Conservation (phyloP, 306 rosid species). For the Malus fusca region DNA sequence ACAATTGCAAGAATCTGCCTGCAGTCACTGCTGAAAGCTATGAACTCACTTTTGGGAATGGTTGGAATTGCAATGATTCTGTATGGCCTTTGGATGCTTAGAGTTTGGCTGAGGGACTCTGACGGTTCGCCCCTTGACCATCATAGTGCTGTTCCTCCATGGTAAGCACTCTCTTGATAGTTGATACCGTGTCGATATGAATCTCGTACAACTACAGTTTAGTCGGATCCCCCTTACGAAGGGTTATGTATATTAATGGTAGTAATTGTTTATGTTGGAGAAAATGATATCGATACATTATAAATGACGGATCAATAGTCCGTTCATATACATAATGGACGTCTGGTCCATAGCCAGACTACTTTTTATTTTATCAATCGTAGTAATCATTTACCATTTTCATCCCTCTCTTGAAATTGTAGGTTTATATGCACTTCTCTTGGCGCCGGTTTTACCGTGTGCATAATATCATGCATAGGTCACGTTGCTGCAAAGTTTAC, state of each 20-base stretch:
- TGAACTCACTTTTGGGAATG: constrained; percentile 30
- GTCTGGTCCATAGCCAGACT: too few species aligned
- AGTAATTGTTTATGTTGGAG: too few species aligned
- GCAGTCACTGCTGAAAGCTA: constrained; percentile 20
- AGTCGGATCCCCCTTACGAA: not conserved
- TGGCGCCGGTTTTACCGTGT: constrained; percentile 24
- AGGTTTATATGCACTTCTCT: constrained; percentile 26
- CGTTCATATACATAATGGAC: too few species aligned
- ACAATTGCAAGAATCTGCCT: constrained; percentile 15
- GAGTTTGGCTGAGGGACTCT: constrained; percentile 34
- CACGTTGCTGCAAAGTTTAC: constrained; percentile 23
- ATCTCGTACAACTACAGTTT: not conserved
- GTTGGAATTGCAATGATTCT: constrained; percentile 40
- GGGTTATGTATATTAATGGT: not conserved
- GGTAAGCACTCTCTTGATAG: constrained; percentile 6
- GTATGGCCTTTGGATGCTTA: constrained; percentile 24
- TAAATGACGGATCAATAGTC: too few species aligned
- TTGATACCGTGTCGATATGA: not conserved
- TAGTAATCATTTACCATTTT: not conserved
- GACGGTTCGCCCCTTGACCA: not conserved
- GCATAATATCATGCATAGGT: constrained; percentile 26
- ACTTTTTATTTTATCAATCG: not conserved
- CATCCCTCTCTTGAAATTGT: not conserved
- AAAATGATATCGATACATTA: too few species aligned
- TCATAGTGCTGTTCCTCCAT: constrained; percentile 4